Evolutionary conservation across 257 asterid genomes (phyloP).

Genomic region (Capsicum rhomboideum): DNA sequence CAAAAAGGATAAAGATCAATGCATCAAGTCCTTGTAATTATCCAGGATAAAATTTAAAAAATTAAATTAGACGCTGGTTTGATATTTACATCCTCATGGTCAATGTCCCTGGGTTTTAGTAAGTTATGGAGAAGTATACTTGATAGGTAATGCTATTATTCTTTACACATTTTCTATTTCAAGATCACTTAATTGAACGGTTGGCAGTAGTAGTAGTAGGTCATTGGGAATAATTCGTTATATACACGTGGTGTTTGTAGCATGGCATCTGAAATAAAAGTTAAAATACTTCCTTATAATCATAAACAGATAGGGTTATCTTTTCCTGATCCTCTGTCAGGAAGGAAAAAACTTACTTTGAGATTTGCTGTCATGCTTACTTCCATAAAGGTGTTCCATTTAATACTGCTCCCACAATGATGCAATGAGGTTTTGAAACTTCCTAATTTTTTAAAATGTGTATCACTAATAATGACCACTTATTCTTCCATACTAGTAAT

Average conservation of each 20-base stretch:
- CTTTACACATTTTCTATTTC: not conserved
- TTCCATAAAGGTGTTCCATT: not conserved
- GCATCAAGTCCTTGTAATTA: no score
- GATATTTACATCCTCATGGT: not conserved
- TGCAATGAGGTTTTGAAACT: not conserved
- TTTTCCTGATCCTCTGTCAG: not conserved
- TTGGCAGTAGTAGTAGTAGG: not conserved
- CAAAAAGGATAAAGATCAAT: not conserved
- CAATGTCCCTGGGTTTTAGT: not conserved
- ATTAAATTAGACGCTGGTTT: not conserved
- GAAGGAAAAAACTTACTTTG: not conserved
- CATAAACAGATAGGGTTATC: not conserved
- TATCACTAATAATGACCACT: no score
- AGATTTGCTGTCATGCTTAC: not conserved
- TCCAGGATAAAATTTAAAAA: no score
- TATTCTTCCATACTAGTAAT: no score
- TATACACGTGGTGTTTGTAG: not conserved
- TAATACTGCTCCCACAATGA: not conserved
- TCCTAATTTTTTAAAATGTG: not conserved
- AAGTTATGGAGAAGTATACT: not conserved
- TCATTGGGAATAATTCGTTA: not conserved
- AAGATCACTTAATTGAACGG: not conserved
- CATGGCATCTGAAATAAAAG: not conserved
- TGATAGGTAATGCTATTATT: not conserved
- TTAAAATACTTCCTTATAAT: not conserved